Conservation (phyloP, 495 filamentous ascomycete species). For the Aspergillus ostianus region DNA sequence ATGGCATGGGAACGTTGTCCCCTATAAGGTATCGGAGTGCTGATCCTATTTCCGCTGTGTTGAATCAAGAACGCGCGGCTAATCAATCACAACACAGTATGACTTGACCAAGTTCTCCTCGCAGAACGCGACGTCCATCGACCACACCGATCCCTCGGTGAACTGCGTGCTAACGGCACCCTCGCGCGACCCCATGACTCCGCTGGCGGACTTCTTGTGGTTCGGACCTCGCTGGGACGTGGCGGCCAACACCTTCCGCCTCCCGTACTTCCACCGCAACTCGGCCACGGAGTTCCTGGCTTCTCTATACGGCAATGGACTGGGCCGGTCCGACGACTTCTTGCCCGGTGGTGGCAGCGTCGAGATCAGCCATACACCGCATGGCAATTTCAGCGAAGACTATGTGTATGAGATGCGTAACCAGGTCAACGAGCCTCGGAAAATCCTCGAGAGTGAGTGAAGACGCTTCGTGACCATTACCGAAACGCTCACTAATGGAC, state of each 20-base stretch:
- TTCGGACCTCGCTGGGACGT: constrained; percentile 46
- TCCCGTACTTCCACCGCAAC: constrained; percentile 45
- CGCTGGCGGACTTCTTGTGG: constrained; percentile 42
- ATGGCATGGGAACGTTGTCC: constrained; percentile 46
- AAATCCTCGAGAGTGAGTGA: constrained; percentile 35
- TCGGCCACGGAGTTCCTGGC: constrained; percentile 43
- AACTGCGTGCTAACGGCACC: constrained; percentile 40
- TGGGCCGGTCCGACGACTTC: constrained; percentile 43
- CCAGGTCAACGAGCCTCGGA: constrained; percentile 39
- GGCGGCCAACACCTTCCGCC: constrained; percentile 41
- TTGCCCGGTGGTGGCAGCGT: constrained; percentile 42
- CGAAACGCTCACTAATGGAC: not conserved
- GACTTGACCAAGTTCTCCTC: constrained; percentile 43
- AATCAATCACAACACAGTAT: constrained; percentile 20
- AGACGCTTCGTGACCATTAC: not conserved
- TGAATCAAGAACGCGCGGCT: not conserved
- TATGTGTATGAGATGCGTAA: constrained; percentile 41
- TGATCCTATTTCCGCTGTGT: not conserved
- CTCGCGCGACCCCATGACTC: constrained; percentile 36
- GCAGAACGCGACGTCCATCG: constrained; percentile 41
- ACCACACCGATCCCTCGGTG: constrained; percentile 42
- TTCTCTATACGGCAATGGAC: constrained; percentile 38
- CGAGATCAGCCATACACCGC: constrained; percentile 41
- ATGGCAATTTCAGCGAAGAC: constrained; percentile 42
- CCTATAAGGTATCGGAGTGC: constrained; percentile 32